Percentiles rank a stretch among this genome's conserved stretches.
These are phyloP conservation scores for Blastobotrys attinorum DNA, from an alignment of 805 yeast species.

Conservation along the genomic window DNA sequence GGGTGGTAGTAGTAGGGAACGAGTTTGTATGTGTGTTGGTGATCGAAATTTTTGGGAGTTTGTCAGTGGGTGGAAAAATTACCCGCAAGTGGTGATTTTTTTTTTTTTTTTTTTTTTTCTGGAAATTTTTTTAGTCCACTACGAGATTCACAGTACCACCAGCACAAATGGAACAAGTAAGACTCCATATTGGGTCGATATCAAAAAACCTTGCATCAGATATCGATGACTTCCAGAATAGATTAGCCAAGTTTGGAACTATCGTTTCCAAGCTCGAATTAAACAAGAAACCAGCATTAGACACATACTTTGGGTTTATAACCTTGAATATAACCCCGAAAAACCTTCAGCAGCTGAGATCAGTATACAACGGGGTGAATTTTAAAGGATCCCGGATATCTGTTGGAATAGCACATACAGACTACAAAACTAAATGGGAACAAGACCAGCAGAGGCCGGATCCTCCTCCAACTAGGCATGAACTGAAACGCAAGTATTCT, in stretches of 20 bases:
- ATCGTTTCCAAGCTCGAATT: conserved; percentile 40
- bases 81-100: not conserved
- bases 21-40: not conserved
- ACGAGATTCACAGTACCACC: no score
- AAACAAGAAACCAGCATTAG: conserved; percentile 47
- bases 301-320: conserved; percentile 56
- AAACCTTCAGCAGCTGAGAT: conserved; percentile 42
- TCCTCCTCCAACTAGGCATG: conserved; percentile 19
- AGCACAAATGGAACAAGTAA: not conserved
- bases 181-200: conserved; percentile 64
- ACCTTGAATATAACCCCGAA: conserved; percentile 45
- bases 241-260: conserved; percentile 60
- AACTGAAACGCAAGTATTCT: conserved; percentile 30
- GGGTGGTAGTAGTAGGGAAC: no score
- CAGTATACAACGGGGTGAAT: conserved; percentile 58
- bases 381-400: conserved; percentile 66
- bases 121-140: no score
- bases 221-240: conserved; percentile 38
- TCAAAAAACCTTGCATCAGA: conserved; percentile 44
- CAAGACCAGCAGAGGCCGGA: conserved; percentile 39
- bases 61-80: not conserved
- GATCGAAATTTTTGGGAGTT: not conserved
- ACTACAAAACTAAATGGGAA: conserved; percentile 40
- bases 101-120: no score
- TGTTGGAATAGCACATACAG: conserved; percentile 55